Conservation (phyloP, 2,329 filamentous ascomycete species). For the Blastomyces percursus region DNA sequence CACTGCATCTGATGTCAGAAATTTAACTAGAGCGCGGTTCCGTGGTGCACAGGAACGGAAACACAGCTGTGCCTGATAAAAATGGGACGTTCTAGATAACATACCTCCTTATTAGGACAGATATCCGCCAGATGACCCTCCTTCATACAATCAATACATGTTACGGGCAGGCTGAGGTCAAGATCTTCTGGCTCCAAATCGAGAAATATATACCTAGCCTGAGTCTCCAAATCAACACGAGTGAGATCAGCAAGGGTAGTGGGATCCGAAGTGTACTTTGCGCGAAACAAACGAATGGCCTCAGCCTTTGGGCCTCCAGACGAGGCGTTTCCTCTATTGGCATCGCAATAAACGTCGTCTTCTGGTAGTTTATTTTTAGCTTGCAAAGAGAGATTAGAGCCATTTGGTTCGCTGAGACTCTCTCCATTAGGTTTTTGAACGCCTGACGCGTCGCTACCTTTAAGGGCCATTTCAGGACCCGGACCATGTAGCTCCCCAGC, state of each 20-base stretch:
- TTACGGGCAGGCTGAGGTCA: constrained; percentile 32
- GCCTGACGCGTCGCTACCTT: neutral
- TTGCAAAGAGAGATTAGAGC: neutral
- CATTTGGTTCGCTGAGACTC: neutral
- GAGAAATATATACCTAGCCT: constrained; percentile 33
- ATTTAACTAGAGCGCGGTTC: neutral
- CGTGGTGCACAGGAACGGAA: neutral
- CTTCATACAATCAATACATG: constrained; percentile 34
- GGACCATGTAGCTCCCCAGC: neutral
- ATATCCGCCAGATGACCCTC: constrained; percentile 34
- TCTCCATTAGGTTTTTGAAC: neutral
- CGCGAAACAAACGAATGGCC: constrained; percentile 24
- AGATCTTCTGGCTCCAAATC: constrained; percentile 28
- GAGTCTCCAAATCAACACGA: constrained; percentile 29
- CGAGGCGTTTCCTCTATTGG: neutral
- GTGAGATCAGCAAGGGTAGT: constrained; percentile 29
- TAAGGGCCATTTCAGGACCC: neutral
- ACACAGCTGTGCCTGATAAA: neutral
- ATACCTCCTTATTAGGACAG: constrained; percentile 35
- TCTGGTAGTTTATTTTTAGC: neutral
- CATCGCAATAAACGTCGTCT: neutral
- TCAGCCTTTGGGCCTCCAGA: constrained; percentile 23
- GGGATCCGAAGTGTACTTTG: constrained; percentile 27
- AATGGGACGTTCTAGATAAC: constrained; percentile 5
- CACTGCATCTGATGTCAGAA: constrained; percentile 22